These are phyloP conservation scores for Alternaria brassicicola DNA, from an alignment of 2,329 filamentous ascomycete genomes.

Conservation along the genomic window DNA sequence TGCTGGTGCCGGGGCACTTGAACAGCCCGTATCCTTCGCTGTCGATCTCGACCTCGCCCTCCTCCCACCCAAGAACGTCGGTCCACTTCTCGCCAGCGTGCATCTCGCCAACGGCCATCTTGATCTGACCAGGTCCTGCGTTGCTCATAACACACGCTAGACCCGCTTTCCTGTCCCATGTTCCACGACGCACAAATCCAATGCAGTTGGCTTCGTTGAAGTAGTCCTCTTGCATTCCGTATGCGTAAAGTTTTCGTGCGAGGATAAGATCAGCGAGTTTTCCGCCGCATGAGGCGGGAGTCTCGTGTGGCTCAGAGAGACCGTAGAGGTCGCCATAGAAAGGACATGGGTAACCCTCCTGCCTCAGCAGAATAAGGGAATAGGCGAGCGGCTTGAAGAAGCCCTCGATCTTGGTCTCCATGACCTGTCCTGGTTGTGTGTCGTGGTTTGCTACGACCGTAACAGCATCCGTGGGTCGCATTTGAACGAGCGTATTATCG, in stretches of 20 bases:
- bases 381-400: constrained; percentile 77
- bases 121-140: constrained; percentile 52
- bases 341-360: constrained; percentile 67
- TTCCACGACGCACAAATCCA: constrained; percentile 64
- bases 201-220: constrained; percentile 66
- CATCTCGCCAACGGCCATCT: constrained; percentile 66
- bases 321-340: constrained; percentile 76
- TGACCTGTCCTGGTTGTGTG: constrained; percentile 68
- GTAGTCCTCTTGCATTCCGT: constrained; percentile 69
- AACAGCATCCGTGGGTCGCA: constrained; percentile 62
- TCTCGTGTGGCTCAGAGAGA: constrained; percentile 60
- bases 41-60: constrained; percentile 64
- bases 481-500: constrained; percentile 63
- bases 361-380: constrained; percentile 70
- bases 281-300: constrained; percentile 59
- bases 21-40: constrained; percentile 65
- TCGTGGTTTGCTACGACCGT: constrained; percentile 77
- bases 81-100: constrained; percentile 68
- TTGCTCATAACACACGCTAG: constrained; percentile 60
- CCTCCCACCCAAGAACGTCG: constrained; percentile 63
- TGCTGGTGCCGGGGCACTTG: constrained; percentile 54
- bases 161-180: constrained; percentile 56
- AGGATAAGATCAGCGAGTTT: constrained; percentile 65
- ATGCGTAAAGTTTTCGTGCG: constrained; percentile 69
- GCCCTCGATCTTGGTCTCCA: constrained; percentile 66